Evolutionary conservation across 345 rosid genomes (phyloP).

Genomic region (Durio zibethinus): DNA sequence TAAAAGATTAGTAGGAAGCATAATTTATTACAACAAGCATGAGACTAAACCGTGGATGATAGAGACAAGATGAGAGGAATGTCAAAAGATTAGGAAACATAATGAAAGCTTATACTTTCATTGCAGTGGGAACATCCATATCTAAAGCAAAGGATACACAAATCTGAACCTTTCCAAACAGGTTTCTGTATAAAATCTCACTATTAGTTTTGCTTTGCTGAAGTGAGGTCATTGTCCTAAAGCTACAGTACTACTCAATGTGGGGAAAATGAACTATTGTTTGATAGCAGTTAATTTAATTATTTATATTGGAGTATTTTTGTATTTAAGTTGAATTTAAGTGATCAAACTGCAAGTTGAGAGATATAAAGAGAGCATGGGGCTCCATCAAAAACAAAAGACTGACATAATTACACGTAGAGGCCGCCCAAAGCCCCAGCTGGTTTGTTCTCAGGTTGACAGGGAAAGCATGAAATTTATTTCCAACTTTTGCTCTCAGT

Average conservation of each 20-base stretch:
- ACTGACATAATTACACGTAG: slow-evolving; percentile 9
- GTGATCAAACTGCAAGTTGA: no score
- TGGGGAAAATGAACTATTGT: not conserved
- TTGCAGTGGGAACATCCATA: not conserved
- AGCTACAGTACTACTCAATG: not conserved
- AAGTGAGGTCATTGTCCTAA: not conserved
- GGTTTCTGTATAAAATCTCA: not conserved
- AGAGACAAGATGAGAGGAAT: not conserved
- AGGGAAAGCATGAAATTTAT: slow-evolving; percentile 29
- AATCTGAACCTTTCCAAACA: not conserved
- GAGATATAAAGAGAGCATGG: slow-evolving; percentile 25
- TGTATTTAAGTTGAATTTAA: not conserved
- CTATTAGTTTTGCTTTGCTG: not conserved
- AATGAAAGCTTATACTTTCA: not conserved
- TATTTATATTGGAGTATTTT: not conserved
- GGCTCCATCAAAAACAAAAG: slow-evolving; percentile 27
- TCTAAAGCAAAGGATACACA: not conserved
- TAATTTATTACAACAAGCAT: slow-evolving; percentile 2
- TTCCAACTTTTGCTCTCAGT: slow-evolving; percentile 27
- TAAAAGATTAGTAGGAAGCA: not conserved
- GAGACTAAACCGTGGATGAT: not conserved
- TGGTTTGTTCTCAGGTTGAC: slow-evolving; percentile 24
- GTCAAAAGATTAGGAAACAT: slow-evolving; percentile 13
- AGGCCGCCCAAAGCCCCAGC: slow-evolving; percentile 3
- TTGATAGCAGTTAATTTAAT: not conserved